Evolutionary conservation across 768 basidiomycete species (phyloP).

Genomic region (Tricholoma sp.): DNA sequence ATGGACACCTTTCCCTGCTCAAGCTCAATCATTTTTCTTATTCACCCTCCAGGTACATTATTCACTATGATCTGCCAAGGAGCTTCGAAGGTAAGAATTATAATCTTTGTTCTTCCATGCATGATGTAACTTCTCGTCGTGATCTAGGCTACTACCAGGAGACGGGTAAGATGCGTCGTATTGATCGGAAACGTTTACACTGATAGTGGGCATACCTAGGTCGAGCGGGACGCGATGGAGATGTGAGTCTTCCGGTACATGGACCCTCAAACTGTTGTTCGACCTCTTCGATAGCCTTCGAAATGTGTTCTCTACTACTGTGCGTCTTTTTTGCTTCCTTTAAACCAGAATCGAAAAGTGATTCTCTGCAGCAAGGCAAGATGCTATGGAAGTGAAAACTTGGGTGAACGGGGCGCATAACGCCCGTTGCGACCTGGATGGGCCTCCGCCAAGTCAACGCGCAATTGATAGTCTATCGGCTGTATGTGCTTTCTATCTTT

Average conservation of each 20-base stretch:
- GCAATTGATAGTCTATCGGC: constrained; percentile 57
- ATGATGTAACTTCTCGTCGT: constrained; percentile 1
- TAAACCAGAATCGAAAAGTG: not conserved
- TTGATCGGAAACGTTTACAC: not conserved
- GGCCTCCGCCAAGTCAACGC: constrained; percentile 62
- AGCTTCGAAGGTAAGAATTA: constrained; percentile 65
- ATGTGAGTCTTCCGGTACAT: constrained; percentile 33
- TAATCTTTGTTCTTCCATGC: not conserved
- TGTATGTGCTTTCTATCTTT: constrained; percentile 32
- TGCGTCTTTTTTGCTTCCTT: constrained; percentile 25
- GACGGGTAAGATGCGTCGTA: constrained; percentile 47
- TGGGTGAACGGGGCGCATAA: constrained; percentile 45
- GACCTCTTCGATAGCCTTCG: constrained; percentile 48
- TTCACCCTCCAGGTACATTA: constrained; percentile 48
- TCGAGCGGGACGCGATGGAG: constrained; percentile 74
- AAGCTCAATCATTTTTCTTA: not conserved
- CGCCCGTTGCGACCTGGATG: constrained; percentile 43
- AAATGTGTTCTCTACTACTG: constrained; percentile 84
- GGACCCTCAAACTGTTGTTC: not conserved
- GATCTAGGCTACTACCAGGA: constrained; percentile 86
- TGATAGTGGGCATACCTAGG: constrained; percentile 35
- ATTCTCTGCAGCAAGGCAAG: constrained; percentile 60
- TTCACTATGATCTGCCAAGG: constrained; percentile 79
- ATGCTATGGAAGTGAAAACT: constrained; percentile 49
- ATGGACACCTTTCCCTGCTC: constrained; percentile 1